Evolutionary conservation across 257 asterid genomes (phyloP), one percentile per base, ranked within the genome.

Genomic region (Solanum ahanhuiri): DNA sequence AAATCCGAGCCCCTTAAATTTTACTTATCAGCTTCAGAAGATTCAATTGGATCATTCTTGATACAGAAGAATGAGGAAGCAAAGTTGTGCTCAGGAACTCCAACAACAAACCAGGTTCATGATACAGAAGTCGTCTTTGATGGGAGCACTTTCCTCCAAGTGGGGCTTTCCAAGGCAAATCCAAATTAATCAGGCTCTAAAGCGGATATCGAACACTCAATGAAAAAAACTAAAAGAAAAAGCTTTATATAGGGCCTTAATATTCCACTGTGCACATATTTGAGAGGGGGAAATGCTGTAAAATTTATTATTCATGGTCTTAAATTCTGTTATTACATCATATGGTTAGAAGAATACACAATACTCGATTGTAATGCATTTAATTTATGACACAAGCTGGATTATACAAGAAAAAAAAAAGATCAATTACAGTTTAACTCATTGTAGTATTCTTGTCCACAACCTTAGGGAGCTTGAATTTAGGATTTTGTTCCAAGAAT

Each of bases 401-500:
- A 81, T 51, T 23, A 83, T 54, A 66, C 64, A 45, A 75, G 39
- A 20, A 60, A 45, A 45, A 43, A 43, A 18, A 11, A 69, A 1
- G 34, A 41, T 60, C 43, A 84, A 34, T 30, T 37, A n/a, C 83
- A 83, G 43, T 88, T 72, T 35, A 94, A 85, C 89, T 91, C 96
- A 93, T 83, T 71, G 87, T 89, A 45, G 97, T 92, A 86, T 90
- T 95, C 37, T 89, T 91, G 81, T 85, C 87, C 87, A 90, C 91
- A 51, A 31, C 85, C 75, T 48, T 89, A 31, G 95, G 98, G 77
- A 92, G 73, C 90, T 91, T 93, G 93, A 92, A 96, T 76, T 88
- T 93, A 73, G 98, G 98, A 83, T 86, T 93, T 83, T 95, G 97
- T 91, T 95, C 98, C 85, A 90, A 76, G 90, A 96, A 96, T 85